Percentiles rank a stretch among this genome's conserved stretches.
Evolutionary conservation across 1,284 basidiomycete species (phyloP).

Genomic region (Filobasidium uniguttulatum): DNA sequence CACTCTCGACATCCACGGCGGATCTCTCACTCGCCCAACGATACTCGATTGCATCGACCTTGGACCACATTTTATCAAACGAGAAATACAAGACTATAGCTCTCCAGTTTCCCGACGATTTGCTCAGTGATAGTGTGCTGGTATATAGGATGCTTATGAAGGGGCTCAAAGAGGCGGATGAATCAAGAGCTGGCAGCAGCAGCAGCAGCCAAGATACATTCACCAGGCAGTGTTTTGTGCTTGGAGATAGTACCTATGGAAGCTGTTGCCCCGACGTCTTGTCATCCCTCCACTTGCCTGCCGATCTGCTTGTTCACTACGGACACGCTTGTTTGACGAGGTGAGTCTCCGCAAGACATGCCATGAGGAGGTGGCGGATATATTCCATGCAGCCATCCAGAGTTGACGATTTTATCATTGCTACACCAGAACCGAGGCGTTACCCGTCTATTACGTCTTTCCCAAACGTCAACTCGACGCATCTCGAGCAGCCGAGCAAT

Average conservation of each 20-base stretch:
- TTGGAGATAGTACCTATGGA: slow-evolving; percentile 95
- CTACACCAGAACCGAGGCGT: slow-evolving; percentile 31
- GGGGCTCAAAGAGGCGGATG: slow-evolving; percentile 37
- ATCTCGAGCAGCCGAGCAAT: slow-evolving; percentile 17
- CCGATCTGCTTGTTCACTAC: slow-evolving; percentile 85
- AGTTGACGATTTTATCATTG: too few relatives aligned
- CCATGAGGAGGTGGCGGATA: too few relatives aligned
- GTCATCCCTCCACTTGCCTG: slow-evolving; percentile 83
- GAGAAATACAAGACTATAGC: slow-evolving; percentile 46
- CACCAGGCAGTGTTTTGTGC: slow-evolving; percentile 56
- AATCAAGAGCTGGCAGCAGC: not conserved
- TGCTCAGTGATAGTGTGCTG: slow-evolving; percentile 72
- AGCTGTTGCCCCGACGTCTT: slow-evolving; percentile 97
- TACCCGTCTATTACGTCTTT: slow-evolving; percentile 38
- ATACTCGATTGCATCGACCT: slow-evolving; percentile 36
- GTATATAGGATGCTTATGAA: slow-evolving; percentile 62
- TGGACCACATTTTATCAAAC: slow-evolving; percentile 30
- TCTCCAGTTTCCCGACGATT: slow-evolving; percentile 91
- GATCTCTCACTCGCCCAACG: slow-evolving; percentile 28
- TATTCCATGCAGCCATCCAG: too few relatives aligned
- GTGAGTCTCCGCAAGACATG: slow-evolving; percentile 26
- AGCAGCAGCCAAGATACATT: not conserved
- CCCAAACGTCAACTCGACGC: slow-evolving; percentile 28
- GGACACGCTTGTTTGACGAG: slow-evolving; percentile 82
- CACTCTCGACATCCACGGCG: slow-evolving; percentile 23